Base-by-base conservation (phyloP, 495 filamentous ascomycete genomes). In the Aspergillus egyptiacus region DNA sequence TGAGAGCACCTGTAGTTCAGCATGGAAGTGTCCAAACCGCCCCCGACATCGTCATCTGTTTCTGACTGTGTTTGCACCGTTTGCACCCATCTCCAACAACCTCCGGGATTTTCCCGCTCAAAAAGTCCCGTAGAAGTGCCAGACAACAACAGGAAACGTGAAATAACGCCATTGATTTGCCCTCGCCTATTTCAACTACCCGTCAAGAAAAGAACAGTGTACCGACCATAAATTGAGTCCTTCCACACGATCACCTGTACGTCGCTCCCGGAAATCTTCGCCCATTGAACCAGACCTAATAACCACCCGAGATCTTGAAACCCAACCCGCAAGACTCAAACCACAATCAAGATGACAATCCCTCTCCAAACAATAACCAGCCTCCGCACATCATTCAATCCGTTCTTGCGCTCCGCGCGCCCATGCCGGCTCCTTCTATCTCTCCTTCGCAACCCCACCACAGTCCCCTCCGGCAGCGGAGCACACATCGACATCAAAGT, bases 361-460 rank as follows among this genome's bases (percentile, higher is more conserved):
- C 71, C 71, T 25, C 51, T 73, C 58, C 58, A 59, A 50, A 70
- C 68, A 38, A 84, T 98, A 70, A 86, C 89, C 60, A 76, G 85
- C 58, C 83, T 97, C 51, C 77, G 78, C 49, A 83, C 87, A 55
- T 78, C 75, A 60, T 96, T 96, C 84, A 95, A 95, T 69, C 94
- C 94, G 17, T 99, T 97, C 80, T 80, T 77, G 5, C 73, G 78
- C 11, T 71, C 75, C 58, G 76, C 85, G 28, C 87, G 88, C 58
- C 84, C 89, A 24, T 89, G 88, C 25, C 82, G 94, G 10, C 69
- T 91, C 36, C 89, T 99, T 64, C 85, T 97, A 54, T 82, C 86
- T 18, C 76, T 85, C 35, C 83, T 99, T n/a, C 71, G 70, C 56
- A 73, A 63, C 24, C 71, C 71, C 6, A 58, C 60, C 43, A 91